Evolutionary conservation across 129 eudicot species (phyloP).

Genomic region (Deinandra increscens): DNA sequence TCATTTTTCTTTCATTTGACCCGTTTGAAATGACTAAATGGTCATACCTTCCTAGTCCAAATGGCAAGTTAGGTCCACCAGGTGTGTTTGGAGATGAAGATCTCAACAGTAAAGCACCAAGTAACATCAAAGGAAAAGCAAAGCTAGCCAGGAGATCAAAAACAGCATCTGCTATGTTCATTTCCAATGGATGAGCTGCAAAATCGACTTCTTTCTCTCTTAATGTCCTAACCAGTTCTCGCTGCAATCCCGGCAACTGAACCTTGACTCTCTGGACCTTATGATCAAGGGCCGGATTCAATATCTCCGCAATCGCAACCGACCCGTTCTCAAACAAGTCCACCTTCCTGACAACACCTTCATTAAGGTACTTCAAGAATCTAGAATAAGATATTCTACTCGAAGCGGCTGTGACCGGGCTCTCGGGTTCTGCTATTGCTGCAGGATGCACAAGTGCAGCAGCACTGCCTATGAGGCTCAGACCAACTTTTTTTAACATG

Average conservation of each 20-base stretch:
- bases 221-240: slow-evolving; percentile 49
- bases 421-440: slow-evolving; percentile 50
- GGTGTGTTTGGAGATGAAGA: slow-evolving; percentile 50
- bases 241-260: slow-evolving; percentile 74
- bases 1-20: neutral
- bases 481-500: slow-evolving; percentile 38
- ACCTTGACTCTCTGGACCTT: slow-evolving; percentile 69
- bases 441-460: slow-evolving; percentile 43
- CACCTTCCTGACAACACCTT: slow-evolving; percentile 67
- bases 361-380: slow-evolving; percentile 66
- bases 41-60: slow-evolving; percentile 74
- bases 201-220: slow-evolving; percentile 69
- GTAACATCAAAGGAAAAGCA: slow-evolving; percentile 63
- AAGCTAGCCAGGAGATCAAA: slow-evolving; percentile 64
- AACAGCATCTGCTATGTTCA: slow-evolving; percentile 33
- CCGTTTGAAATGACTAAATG: neutral
- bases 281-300: slow-evolving; percentile 47
- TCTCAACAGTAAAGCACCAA: slow-evolving; percentile 55
- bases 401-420: slow-evolving; percentile 48
- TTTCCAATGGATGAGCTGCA: slow-evolving; percentile 64
- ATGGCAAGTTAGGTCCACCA: slow-evolving; percentile 75
- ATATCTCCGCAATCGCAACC: slow-evolving; percentile 62
- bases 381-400: slow-evolving; percentile 73
- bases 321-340: slow-evolving; percentile 68
- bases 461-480: slow-evolving; percentile 37